Evolutionary conservation across 106 monocot species (phyloP), one percentile per base, ranked within the genome.

Genomic region (Dioscorea zingiberensis): DNA sequence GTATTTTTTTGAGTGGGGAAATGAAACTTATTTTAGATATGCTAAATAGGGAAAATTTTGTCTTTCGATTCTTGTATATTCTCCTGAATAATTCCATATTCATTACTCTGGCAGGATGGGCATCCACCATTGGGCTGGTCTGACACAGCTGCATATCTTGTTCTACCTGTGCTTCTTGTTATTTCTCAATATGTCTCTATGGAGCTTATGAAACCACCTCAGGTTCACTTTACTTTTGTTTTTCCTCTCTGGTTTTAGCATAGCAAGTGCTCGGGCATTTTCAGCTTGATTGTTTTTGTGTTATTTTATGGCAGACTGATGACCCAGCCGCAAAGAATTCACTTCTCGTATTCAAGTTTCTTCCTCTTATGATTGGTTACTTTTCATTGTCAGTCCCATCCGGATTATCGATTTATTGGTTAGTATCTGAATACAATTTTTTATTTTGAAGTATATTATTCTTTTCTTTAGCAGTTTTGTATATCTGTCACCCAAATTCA

Each of bases 131-230:
- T 93, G 47, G 98, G 98, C 21, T 98, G 98, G 93, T 77, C 80
- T 58, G 89, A 98, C 72, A 98, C 92, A 23, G 70, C 73, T 49
- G 89, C 93, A 22, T 98, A 98, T 49, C 86, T 98, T 57, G 89
- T 93, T 66, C 64, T 93, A 38, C 98, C 98, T 27, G 86, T 93
- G 27, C 85, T 98, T 48, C 98, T 98, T 70, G 71, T 98, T 69
- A 59, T 85, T 71, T 93, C 89, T 69, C 93, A 99, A 64, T 98
- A 78, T 72, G 74, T 84, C 53, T 98, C 93, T 2, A 92, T 93
- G 93, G 89, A 98, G 71, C 84, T 98, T 47, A 98, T 98, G 92
- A 89, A 98, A 64, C 98, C 98, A 47, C 93, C 98, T 73, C 86
- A 98, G 89, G 98, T 98, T 21, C 4, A 29, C 3, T 56, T 54